Base-by-base conservation (phyloP, 768 basidiomycete species). In the Roridomyces roridus region DNA sequence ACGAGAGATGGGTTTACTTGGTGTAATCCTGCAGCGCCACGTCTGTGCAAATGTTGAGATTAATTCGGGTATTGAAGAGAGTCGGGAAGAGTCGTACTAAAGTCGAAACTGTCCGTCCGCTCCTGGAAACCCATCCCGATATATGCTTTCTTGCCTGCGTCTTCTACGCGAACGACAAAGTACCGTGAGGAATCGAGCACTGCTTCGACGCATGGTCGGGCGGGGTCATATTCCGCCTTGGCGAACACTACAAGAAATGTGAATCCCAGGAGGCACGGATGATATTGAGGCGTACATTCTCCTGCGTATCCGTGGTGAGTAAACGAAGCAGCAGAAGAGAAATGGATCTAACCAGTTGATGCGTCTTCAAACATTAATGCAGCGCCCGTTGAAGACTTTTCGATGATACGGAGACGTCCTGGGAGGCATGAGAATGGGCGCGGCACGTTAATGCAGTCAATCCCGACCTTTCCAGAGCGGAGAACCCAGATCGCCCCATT, bases 121-220 rank as follows among this genome's bases (percentile, higher is more conserved):
- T 96, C 94, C 20, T 83, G 82, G 70, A 95, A 98, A 15, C 95
- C 95, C 83, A 97, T 88, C 6, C 95, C 95, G 54, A 98, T 93
- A 67, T 93, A 95, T 2, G 96, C 95, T 69, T 92, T 90, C 71
- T 83, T 87, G 20, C 93, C 93, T 15, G 78, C 80, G 64, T 96
- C 94, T 70, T 97, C 95, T 3, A 97, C 90, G 50, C 93, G 83
- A 37, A 97, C 78, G 15, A 96, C 95, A 68, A 98, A 98, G 70
- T 98, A 98, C 44, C 95, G 86, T 11, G 94, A 96, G 1, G 94
- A 96, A 70, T 98, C 95, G 24, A 97, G 80, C 15, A 96, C 94
- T n/a, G 92, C 90, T 63, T 98, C 95, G n/a, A 98, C 92, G 25
- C 84, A 87, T 5, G 93, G 92, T 55, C 85, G 86, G 40, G 82